phyloP scores from a whole-genome alignment of 2,329 filamentous ascomycete species.

The Pseudogymnoascus sp. region DNA sequence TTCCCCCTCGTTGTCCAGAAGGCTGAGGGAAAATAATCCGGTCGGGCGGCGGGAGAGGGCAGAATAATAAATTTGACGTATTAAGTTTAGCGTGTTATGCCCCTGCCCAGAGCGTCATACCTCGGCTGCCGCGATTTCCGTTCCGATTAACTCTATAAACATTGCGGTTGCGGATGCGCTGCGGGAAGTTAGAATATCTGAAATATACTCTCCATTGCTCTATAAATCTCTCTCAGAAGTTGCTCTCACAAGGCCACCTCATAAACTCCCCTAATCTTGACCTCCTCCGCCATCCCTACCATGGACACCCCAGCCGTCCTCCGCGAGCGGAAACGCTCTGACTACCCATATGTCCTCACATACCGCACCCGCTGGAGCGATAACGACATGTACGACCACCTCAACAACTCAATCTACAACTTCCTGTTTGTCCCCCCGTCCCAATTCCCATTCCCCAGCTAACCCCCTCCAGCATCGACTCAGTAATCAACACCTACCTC shows the following conservation, averaged over 20 bases:
- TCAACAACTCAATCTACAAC: constrained; percentile 87
- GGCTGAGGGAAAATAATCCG: constrained; percentile 7
- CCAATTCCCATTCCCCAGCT: constrained; percentile 13
- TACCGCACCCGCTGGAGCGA: constrained; percentile 78
- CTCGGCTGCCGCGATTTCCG: not conserved
- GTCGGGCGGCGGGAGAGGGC: not conserved
- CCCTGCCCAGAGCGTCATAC: not conserved
- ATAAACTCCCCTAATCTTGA: not conserved
- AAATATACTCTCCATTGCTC: constrained; percentile 1
- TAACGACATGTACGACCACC: constrained; percentile 49
- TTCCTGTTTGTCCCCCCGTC: constrained; percentile 49
- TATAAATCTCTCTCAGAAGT: not conserved
- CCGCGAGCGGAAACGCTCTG: constrained; percentile 39
- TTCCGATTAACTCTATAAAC: not conserved
- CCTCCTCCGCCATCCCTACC: not conserved
- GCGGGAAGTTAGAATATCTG: not conserved
- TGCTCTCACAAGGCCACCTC: not conserved
- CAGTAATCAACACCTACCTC: constrained; percentile 82
- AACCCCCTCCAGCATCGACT: constrained; percentile 61
- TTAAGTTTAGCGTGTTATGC: not conserved
- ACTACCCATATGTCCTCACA: constrained; percentile 74
- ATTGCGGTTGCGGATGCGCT: not conserved
- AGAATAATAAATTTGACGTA: not conserved
- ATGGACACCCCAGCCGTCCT: constrained; percentile 1
- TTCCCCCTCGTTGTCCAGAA: not conserved